Percentiles rank a stretch among this genome's conserved stretches.
Conservation (phyloP, 2,329 filamentous ascomycete species). For the Verticillium albo-atrum region DNA sequence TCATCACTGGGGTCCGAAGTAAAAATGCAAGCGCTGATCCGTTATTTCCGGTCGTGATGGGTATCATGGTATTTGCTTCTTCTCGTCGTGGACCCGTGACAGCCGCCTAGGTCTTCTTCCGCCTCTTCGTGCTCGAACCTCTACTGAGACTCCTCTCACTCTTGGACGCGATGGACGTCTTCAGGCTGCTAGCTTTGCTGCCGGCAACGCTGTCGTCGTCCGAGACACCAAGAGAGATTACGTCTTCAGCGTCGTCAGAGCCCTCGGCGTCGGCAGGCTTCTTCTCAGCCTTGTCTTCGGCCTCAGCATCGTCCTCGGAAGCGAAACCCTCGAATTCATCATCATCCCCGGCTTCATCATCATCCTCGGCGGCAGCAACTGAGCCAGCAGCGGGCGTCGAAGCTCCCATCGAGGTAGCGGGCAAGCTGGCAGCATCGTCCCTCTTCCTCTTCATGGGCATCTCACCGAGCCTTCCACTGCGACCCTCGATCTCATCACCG, state of each 20-base stretch:
- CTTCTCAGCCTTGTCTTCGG: slow-evolving; percentile 14
- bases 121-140: slow-evolving; percentile 7
- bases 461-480: slow-evolving; percentile 76
- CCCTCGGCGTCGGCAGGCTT: slow-evolving; percentile 2
- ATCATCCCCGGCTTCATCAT: slow-evolving; percentile 25
- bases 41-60: not conserved
- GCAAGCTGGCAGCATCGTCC: slow-evolving; percentile 45
- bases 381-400: slow-evolving; percentile 19
- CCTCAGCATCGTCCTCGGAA: slow-evolving; percentile 32
- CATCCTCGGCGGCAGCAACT: slow-evolving; percentile 25
- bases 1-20: not conserved
- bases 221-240: slow-evolving; percentile 11
- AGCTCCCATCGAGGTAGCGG: slow-evolving; percentile 26
- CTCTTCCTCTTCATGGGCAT: slow-evolving; percentile 78
- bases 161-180: slow-evolving; percentile 8
- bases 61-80: not conserved
- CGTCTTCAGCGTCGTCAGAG: slow-evolving; percentile 10
- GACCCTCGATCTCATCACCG: slow-evolving; percentile 55
- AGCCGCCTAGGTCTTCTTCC: slow-evolving; percentile 6
- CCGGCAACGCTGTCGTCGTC: slow-evolving; percentile 26
- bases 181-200: slow-evolving; percentile 10
- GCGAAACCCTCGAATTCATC: slow-evolving; percentile 46
- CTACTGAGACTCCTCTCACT: not conserved
- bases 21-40: not conserved
- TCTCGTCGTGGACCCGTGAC: not conserved